phyloP scores from a whole-genome alignment of 139 green algal genomes.

The Micractinium conductrix region DNA sequence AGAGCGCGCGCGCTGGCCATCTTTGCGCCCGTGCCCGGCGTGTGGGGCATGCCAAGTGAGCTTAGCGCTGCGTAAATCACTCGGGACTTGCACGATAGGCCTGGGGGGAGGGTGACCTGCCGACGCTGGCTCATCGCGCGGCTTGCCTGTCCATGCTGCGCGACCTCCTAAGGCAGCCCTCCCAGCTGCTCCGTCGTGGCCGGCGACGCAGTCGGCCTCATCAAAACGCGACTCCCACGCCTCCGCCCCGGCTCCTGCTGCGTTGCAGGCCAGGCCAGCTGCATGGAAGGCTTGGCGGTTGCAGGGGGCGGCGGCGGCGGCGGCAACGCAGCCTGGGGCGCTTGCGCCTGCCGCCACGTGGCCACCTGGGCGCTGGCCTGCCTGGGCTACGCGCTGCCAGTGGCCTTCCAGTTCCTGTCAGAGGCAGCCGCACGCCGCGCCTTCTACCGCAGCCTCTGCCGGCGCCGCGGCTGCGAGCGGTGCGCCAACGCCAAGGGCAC shows the following conservation, averaged over 20 bases:
- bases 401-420: neutral
- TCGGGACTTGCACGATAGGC: neutral
- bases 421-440: neutral
- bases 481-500: neutral
- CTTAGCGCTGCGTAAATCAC: neutral
- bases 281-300: neutral
- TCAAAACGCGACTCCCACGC: neutral
- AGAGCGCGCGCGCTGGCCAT: neutral
- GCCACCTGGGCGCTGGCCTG: neutral
- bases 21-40: neutral
- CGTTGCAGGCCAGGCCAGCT: neutral
- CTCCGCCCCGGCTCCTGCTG: neutral
- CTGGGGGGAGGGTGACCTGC: neutral
- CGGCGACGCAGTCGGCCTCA: neutral
- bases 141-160: too few species aligned
- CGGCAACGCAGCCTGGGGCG: neutral
- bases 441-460: conserved; percentile 6
- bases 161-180: too few species aligned
- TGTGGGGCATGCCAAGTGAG: neutral
- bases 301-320: neutral
- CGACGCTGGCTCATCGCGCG: too few species aligned
- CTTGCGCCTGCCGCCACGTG: conserved; percentile 18
- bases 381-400: conserved; percentile 3
- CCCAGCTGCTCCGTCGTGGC: too few species aligned
- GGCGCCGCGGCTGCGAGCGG: neutral